Conservation (phyloP, 2,329 filamentous ascomycete species). For the Teratosphaeria pseudoeucalypti region DNA sequence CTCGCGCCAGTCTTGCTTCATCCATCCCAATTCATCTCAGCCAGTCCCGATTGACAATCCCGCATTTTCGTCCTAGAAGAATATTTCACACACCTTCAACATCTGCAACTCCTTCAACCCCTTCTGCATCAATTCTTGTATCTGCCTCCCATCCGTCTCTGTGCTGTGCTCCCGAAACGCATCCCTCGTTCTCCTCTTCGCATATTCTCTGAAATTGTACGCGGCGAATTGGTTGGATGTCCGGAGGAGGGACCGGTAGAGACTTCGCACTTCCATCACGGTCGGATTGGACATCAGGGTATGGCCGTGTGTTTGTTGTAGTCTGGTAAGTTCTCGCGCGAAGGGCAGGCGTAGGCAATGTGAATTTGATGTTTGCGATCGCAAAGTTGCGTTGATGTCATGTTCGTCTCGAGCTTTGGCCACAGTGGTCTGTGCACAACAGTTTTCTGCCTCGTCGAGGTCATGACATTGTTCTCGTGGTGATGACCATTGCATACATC, state of each 20-base stretch:
- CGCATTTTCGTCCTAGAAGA: no score
- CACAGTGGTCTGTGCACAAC: not conserved
- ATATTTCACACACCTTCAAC: conserved; percentile 61
- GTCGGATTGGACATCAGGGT: conserved; percentile 5
- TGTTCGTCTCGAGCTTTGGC: not conserved
- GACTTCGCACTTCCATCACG: conserved; percentile 21
- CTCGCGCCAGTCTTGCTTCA: not conserved
- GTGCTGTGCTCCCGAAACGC: conserved; percentile 72
- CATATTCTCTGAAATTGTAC: conserved; percentile 98
- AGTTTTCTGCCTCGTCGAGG: not conserved
- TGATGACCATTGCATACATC: not conserved
- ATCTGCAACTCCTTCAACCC: conserved; percentile 77
- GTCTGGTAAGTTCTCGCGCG: not conserved
- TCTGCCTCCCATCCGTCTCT: conserved; percentile 61
- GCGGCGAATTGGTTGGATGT: conserved; percentile 77
- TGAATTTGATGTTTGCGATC: not conserved
- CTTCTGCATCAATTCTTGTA: conserved; percentile 84
- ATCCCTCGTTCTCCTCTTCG: conserved; percentile 79
- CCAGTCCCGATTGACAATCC: no score
- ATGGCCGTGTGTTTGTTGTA: not conserved
- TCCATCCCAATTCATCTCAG: no score
- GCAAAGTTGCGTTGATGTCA: not conserved
- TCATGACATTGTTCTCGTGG: not conserved
- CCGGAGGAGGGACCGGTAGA: conserved; percentile 79
- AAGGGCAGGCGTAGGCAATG: not conserved